phyloP scores from a whole-genome alignment of 768 basidiomycete species.

The Russula sp. region DNA sequence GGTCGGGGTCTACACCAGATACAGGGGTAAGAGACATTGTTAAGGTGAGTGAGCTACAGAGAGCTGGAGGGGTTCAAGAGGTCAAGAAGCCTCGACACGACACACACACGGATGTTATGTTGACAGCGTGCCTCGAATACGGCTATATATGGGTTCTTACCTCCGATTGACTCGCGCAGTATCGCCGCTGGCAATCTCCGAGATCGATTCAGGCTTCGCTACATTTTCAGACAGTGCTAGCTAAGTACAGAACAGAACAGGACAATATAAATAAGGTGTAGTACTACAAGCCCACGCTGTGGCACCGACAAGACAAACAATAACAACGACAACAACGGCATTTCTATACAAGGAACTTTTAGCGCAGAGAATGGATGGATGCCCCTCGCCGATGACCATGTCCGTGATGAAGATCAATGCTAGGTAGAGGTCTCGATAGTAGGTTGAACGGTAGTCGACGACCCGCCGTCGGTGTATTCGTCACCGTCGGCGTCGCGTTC shows the following conservation, averaged over 20 bases:
- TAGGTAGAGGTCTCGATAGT: conserved; percentile 46
- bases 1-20: conserved; percentile 56
- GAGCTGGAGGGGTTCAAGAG: too few species aligned
- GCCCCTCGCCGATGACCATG: conserved; percentile 40
- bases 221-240: too few species aligned
- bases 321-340: background rate
- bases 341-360: conserved; percentile 11
- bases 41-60: background rate
- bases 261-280: background rate
- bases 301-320: background rate
- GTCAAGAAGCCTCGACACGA: too few species aligned
- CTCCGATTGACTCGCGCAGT: too few species aligned
- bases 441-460: conserved; percentile 56
- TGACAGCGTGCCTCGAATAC: too few species aligned
- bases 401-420: conserved; percentile 32
- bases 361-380: conserved; percentile 32
- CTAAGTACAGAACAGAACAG: background rate
- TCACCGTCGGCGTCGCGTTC: conserved; percentile 18
- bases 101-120: too few species aligned
- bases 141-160: too few species aligned
- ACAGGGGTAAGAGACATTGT: conserved; percentile 56
- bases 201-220: too few species aligned
- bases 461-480: conserved; percentile 19
- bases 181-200: too few species aligned
- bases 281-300: background rate